A percentile compares a stretch with the other conserved stretches of the same genome.
phyloP scores from a whole-genome alignment of 73 alveolate species.

The Paramecium bursaria region DNA sequence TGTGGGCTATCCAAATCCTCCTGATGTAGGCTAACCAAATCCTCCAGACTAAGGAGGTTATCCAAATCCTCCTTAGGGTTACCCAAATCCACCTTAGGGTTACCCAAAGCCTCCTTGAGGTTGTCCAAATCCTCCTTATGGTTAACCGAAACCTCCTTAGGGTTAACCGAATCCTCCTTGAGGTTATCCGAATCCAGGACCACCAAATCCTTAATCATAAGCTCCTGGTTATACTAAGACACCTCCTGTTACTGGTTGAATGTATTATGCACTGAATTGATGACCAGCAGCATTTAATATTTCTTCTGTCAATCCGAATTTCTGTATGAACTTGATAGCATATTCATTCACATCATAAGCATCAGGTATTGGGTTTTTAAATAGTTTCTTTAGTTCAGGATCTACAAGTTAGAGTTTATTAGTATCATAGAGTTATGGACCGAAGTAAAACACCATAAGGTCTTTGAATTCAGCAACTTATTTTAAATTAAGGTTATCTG shows the following conservation, averaged over 20 bases:
- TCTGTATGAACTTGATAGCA: conserved; percentile 24
- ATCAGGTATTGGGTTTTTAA: conserved; percentile 20
- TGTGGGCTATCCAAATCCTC: conserved; percentile 5
- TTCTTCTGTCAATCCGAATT: conserved; percentile 49
- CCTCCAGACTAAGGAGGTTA: not conserved
- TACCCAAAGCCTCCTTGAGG: not conserved
- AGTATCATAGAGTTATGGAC: conserved; percentile 43
- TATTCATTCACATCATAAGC: conserved; percentile 52
- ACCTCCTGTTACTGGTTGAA: conserved; percentile 19
- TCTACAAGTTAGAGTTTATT: conserved; percentile 3
- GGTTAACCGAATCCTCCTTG: not conserved
- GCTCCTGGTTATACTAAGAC: not conserved
- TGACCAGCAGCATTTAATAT: conserved; percentile 46
- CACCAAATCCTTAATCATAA: not conserved
- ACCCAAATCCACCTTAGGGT: conserved; percentile 3
- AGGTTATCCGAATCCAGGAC: not conserved
- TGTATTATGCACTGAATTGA: conserved; percentile 15
- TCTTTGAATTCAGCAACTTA: conserved; percentile 53
- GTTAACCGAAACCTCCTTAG: not conserved
- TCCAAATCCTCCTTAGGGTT: conserved; percentile 9
- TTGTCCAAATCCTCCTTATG: not conserved
- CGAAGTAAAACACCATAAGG: conserved; percentile 48
- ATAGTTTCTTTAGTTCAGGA: conserved; percentile 11
- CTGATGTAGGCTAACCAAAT: not conserved
- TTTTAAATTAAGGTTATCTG: conserved; percentile 24